phyloP scores from a whole-genome alignment of 345 rosid genomes.

The Geranium rotundifolium region DNA sequence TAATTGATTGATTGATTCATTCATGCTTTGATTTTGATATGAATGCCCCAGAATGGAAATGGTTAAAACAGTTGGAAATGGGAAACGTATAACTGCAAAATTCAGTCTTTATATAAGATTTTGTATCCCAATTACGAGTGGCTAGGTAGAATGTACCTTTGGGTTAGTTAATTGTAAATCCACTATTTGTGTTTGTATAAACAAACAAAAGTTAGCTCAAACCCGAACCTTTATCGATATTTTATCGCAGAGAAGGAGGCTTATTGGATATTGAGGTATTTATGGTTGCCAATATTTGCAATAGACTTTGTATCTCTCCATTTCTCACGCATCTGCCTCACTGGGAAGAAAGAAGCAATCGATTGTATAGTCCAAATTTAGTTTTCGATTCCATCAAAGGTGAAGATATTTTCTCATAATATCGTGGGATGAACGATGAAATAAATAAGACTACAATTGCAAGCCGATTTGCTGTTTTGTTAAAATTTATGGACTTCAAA shows the following conservation, averaged over 20 bases:
- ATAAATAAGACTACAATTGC: too few relatives aligned
- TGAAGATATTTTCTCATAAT: too few relatives aligned
- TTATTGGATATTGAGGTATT: not conserved
- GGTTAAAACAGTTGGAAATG: not conserved
- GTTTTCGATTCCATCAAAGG: not conserved
- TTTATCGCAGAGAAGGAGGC: not conserved
- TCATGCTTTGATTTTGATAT: not conserved
- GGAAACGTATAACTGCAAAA: not conserved
- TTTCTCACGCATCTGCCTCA: too few relatives aligned
- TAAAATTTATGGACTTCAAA: too few relatives aligned
- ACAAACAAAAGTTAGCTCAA: not conserved
- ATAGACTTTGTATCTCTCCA: not conserved
- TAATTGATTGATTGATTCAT: too few relatives aligned
- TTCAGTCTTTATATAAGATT: not conserved
- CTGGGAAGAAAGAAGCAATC: too few relatives aligned
- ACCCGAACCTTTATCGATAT: not conserved
- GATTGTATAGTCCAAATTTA: too few relatives aligned
- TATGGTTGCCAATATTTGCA: too few relatives aligned
- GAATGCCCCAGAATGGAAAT: not conserved
- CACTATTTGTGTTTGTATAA: too few relatives aligned
- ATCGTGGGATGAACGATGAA: too few relatives aligned
- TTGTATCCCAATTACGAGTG: not conserved
- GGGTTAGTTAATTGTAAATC: not conserved
- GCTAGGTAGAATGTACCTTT: not conserved
- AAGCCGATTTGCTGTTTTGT: too few relatives aligned